phyloP scores from a whole-genome alignment of 2,329 filamentous ascomycete species.

The Trichophyton rubrum region DNA sequence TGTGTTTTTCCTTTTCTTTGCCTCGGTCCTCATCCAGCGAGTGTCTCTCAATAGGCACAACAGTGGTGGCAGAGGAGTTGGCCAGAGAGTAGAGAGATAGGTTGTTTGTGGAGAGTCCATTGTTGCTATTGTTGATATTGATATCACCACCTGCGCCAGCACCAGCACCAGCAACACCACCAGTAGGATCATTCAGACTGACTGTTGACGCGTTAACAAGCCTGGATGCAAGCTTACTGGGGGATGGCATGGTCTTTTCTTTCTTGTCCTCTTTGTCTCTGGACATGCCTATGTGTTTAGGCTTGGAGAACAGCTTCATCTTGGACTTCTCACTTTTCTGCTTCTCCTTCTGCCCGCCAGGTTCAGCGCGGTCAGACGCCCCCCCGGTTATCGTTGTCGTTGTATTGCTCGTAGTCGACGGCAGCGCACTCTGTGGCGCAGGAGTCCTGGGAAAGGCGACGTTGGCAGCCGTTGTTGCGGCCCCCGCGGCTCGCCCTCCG shows the following conservation, averaged over 20 bases:
- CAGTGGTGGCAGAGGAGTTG: slow-evolving; percentile 50
- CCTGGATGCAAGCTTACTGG: slow-evolving; percentile 43
- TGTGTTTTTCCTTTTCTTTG: slow-evolving; percentile 35
- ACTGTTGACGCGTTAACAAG: slow-evolving; percentile 49
- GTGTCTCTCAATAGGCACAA: slow-evolving; percentile 40
- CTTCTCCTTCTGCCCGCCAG: slow-evolving; percentile 25
- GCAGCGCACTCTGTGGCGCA: not conserved
- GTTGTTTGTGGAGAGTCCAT: slow-evolving; percentile 17
- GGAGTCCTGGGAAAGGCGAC: slow-evolving; percentile 46
- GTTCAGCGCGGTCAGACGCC: slow-evolving; percentile 12
- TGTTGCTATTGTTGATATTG: slow-evolving; percentile 18
- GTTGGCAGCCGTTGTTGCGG: slow-evolving; percentile 52
- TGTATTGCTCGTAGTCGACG: not conserved
- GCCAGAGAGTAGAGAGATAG: slow-evolving; percentile 49
- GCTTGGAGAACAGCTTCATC: slow-evolving; percentile 58
- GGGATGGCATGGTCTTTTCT: slow-evolving; percentile 45
- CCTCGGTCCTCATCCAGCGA: slow-evolving; percentile 26
- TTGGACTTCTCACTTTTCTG: slow-evolving; percentile 49
- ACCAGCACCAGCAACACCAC: not conserved
- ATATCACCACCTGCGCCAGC: slow-evolving; percentile 23
- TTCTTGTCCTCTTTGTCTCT: slow-evolving; percentile 46
- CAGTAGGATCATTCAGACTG: slow-evolving; percentile 43
- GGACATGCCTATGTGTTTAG: slow-evolving; percentile 52
- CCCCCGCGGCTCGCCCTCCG: slow-evolving; percentile 36
- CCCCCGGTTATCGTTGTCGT: not conserved